Evolutionary conservation across 352 stramenopile genomes (phyloP), one percentile per base, ranked within the genome.

Genomic region (Phytopythium chamaehyphon): DNA sequence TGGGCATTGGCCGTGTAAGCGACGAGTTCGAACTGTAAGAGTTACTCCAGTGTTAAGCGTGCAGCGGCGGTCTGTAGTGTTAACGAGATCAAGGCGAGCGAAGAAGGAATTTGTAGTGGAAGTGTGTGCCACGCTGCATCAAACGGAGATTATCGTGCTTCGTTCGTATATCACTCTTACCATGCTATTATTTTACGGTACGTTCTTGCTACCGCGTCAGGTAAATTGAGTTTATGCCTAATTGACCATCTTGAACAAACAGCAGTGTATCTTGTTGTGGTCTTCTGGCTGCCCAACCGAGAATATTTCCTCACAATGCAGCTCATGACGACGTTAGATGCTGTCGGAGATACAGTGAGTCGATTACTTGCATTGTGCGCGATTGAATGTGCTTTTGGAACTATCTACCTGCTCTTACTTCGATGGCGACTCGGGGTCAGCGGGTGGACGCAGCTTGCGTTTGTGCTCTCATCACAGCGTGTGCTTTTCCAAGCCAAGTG

Each of bases 401-500:
- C 40, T 14, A 11, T 62, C 10, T 73, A 66, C 38, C 22, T 66
- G n/a, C 12, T 54, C 3, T 26, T 58, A 1, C 62, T 73, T 10
- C 38, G 31, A 2, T 15, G 24, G 6, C 14, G 35, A 4, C 39
- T 64, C 12, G 31, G 26, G 0, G 12, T 73, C 0, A 57, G 52
- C 0, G 56, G 64, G 1, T 7, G 54, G 19, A 21, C 44, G 6
- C 53, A 69, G 39, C 57, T 73, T 16, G 50, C 50, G 14, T 73
- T 73, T 23, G 46, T 66, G 14, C 47, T 73, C 1, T 69, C 56
- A 49, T 60, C 60, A 0, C 64, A 69, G 37, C 43, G 40, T 2
- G 31, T 51, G 10, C 39, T 59, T 2, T 15, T 73, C 5, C 56
- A 69, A 35, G n/a, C 19, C 2, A 69, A 64, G n/a, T 51, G 61